Percentiles rank a stretch among this genome's conserved stretches.
phyloP scores from a whole-genome alignment of 805 yeast species.

The Scheffersomyces lignosus region DNA sequence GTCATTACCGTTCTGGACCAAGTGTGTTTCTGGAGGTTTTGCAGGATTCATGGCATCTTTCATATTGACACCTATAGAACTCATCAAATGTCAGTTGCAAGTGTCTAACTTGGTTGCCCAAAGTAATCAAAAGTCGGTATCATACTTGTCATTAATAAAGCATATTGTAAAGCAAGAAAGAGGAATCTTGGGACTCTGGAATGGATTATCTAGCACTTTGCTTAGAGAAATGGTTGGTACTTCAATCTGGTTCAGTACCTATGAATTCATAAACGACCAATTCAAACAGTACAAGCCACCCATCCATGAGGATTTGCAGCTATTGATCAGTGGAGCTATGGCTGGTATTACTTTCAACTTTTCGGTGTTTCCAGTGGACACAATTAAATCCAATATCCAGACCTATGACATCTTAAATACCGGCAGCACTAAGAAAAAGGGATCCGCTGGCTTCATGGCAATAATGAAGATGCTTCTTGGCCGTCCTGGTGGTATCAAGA shows the following conservation, averaged over 20 bases:
- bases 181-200: conserved; percentile 80
- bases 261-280: conserved; percentile 54
- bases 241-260: conserved; percentile 91
- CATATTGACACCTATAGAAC: conserved; percentile 87
- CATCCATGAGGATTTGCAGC: conserved; percentile 42
- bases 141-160: conserved; percentile 28
- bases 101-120: conserved; percentile 44
- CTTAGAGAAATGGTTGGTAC: conserved; percentile 87
- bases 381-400: conserved; percentile 85
- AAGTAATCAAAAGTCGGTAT: conserved; percentile 20
- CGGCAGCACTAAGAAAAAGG: too few species aligned
- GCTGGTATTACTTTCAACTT: conserved; percentile 85
- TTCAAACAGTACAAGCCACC: conserved; percentile 27
- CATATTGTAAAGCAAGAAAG: conserved; percentile 41
- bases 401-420: conserved; percentile 41
- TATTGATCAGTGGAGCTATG: conserved; percentile 74
- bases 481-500: conserved; percentile 59
- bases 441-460: not conserved
- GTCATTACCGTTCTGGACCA: conserved; percentile 37
- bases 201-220: conserved; percentile 80
- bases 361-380: conserved; percentile 85
- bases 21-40: conserved; percentile 71
- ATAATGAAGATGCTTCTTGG: conserved; percentile 3
- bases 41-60: conserved; percentile 83
- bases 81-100: conserved; percentile 85